phyloP scores from a whole-genome alignment of 2,329 filamentous ascomycete genomes.

The Periconia macrospinosa region DNA sequence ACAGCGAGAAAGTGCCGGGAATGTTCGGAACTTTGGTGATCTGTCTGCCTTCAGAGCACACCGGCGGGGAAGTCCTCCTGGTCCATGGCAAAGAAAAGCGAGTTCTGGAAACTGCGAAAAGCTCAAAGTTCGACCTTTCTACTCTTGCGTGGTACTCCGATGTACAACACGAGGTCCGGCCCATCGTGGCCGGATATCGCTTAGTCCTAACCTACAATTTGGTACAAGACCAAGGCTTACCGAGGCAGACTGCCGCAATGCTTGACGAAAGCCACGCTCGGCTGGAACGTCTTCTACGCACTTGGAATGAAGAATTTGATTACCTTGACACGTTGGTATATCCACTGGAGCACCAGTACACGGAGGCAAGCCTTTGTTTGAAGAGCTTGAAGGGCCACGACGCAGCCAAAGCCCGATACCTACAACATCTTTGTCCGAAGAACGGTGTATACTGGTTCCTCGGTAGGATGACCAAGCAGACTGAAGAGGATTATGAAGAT shows the following conservation, averaged over 20 bases:
- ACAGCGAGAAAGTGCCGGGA: constrained; percentile 51
- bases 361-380: constrained; percentile 18
- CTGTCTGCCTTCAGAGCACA: constrained; percentile 51
- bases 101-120: constrained; percentile 8
- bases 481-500: constrained; percentile 6
- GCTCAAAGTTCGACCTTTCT: constrained; percentile 23
- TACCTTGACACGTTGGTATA: constrained; percentile 16
- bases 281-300: constrained; percentile 5
- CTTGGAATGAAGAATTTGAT: constrained; percentile 6
- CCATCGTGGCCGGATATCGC: constrained; percentile 52
- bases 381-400: constrained; percentile 26
- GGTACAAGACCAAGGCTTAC: constrained; percentile 26
- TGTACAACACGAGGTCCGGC: constrained; percentile 52
- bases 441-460: constrained; percentile 20
- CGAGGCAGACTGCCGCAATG: constrained; percentile 10
- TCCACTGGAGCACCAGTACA: constrained; percentile 31
- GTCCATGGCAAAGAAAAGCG: constrained; percentile 38
- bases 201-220: constrained; percentile 60
- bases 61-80: constrained; percentile 51
- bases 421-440: constrained; percentile 18
- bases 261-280: constrained; percentile 8
- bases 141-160: constrained; percentile 53
- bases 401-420: constrained; percentile 13
- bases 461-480: constrained; percentile 13
- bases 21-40: constrained; percentile 58